Base-by-base conservation (phyloP, 495 filamentous ascomycete genomes). In the Hypoxylon trugodes region DNA sequence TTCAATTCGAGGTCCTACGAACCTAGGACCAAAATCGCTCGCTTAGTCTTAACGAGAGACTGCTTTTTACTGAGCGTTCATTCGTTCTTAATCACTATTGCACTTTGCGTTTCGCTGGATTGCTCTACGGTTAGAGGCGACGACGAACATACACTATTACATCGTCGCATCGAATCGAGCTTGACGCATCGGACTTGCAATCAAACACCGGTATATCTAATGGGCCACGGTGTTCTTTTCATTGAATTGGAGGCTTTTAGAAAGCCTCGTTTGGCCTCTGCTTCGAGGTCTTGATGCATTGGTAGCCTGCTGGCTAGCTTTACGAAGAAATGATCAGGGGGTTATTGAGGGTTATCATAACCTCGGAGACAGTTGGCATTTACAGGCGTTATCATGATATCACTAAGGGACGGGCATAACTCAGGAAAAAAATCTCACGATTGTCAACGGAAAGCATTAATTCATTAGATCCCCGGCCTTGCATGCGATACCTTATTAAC, bases 301-400 rank as follows among this genome's bases (percentile, higher is more conserved):
- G 32, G 43, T 59, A 43, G 61, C 61, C 56, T 66, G 47, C 43
- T 53, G 55, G 55, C 55, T 60, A 54, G 43, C 51, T 67, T 67
- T 58, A 67, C 64, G 64, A 67, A 67, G 64, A 67, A 2, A 67
- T 47, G 64, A 67, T 67, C 64, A 53, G 52, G 52, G 64, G 57
- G 51, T 61, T 61, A 61, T 61, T 52, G 52, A 58, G 58, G 43
- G 51, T 32, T 30, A 36, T 56, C 51, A 60, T 18, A 15, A 57
- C 56, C 56, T 61, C 63, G 63, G 56, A 61, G 56, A 66, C 63
- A 67, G 64, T 43, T 58, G 57, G 64, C 64, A 67, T 67, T 61
- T 67, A 57, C 58, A 55, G 64, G 64, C 64, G 64, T 66, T 61
- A 60, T 56, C 35, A 61, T 66, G 63, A 61, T 61, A 66, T 66